Evolutionary conservation across 768 basidiomycete genomes (phyloP).

Genomic region (Kwoniella pini): DNA sequence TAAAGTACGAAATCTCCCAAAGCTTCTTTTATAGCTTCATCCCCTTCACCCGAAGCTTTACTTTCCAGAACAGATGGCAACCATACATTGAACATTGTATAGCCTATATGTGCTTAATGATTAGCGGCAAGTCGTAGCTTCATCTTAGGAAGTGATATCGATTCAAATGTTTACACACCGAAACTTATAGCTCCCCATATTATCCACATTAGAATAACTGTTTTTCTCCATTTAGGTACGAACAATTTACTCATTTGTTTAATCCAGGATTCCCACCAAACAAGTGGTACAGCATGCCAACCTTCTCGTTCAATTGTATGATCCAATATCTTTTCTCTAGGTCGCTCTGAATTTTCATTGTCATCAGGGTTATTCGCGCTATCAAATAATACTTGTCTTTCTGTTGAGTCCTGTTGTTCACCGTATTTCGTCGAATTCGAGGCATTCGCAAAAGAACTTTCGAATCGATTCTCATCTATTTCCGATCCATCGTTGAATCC

Average conservation of each 20-base stretch:
- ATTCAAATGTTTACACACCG: slow-evolving; percentile 22
- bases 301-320: neutral
- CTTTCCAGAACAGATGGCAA: slow-evolving; percentile 51
- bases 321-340: slow-evolving; percentile 4
- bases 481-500: slow-evolving; percentile 4
- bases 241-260: slow-evolving; percentile 45
- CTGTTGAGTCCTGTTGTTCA: neutral
- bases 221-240: slow-evolving; percentile 48
- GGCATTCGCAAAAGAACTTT: slow-evolving; percentile 30
- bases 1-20: slow-evolving; percentile 50
- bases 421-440: neutral
- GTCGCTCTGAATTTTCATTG: slow-evolving; percentile 1
- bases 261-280: slow-evolving; percentile 34
- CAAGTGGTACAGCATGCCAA: slow-evolving; percentile 12
- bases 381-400: slow-evolving; percentile 6
- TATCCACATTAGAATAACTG: slow-evolving; percentile 53
- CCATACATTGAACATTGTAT: slow-evolving; percentile 55
- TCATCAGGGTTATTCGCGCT: neutral
- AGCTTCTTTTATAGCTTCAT: slow-evolving; percentile 44
- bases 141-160: too few species aligned
- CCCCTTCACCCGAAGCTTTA: slow-evolving; percentile 41
- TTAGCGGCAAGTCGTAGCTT: too few species aligned
- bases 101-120: slow-evolving; percentile 18
- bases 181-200: slow-evolving; percentile 54
- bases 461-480: slow-evolving; percentile 30